Conservation (phyloP, 768 basidiomycete species). For the Phanerodontia chrysosporium region DNA sequence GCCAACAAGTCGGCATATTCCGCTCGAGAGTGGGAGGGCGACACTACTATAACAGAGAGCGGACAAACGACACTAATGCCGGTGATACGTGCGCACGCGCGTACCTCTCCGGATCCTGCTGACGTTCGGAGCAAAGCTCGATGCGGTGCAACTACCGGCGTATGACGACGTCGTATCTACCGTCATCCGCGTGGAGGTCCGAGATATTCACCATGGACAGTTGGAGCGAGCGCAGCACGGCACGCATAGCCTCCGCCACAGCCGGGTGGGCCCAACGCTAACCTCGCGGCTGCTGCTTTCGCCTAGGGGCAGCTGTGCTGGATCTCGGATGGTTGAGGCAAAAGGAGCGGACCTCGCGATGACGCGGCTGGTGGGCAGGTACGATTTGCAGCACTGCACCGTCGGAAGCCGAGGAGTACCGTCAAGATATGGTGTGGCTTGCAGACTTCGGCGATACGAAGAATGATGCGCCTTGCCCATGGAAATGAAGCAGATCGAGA, state of each 20-base stretch:
- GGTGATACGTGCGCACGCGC: no score
- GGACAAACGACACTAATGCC: no score
- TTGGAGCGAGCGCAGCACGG: not conserved
- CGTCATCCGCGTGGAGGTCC: no score
- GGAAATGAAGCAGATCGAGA: conserved; percentile 14
- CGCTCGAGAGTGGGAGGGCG: no score
- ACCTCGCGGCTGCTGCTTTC: not conserved
- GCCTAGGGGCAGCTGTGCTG: not conserved
- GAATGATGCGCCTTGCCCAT: not conserved
- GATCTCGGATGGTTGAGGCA: not conserved
- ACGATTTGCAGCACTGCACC: not conserved
- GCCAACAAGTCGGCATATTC: no score
- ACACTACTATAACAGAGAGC: no score
- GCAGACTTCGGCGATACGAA: not conserved
- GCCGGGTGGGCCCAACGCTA: not conserved
- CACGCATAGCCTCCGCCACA: not conserved
- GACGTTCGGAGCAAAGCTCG: no score
- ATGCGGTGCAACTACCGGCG: no score
- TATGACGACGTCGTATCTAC: no score
- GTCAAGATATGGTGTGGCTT: not conserved
- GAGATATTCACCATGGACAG: not conserved
- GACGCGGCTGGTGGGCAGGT: not conserved
- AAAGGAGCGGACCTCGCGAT: not conserved
- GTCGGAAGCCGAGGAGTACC: not conserved
- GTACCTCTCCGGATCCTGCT: no score